Base-by-base conservation (phyloP, 2,329 filamentous ascomycete species). In the Arthroderma sp. region DNA sequence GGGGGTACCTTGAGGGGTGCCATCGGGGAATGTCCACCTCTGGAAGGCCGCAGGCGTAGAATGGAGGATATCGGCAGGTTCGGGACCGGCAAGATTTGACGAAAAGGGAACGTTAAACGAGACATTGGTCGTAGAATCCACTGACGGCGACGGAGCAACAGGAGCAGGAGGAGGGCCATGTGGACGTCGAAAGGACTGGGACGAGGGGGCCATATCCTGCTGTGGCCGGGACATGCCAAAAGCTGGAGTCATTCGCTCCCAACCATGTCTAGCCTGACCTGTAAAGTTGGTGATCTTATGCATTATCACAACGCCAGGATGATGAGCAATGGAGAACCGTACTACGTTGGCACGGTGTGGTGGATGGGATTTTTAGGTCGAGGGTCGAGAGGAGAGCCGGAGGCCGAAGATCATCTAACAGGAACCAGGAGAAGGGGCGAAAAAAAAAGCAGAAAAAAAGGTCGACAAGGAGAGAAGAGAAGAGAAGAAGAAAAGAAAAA, bases 101-200 rank as follows among this genome's bases (percentile, higher is more conserved):
- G 87, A 81, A 67, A 96, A 95, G 49, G 91, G 91, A 40, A 98
- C 83, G 62, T 95, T 96, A 79, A 98, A 96, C 52, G 86, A 89
- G 63, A 94, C 82, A 65, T 93, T 86, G 65, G 96, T 85, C 53
- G 79, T 80, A 43, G 81, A 73, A 59, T 81, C 75, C 50, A 81
- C 72, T 52, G 82, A 80, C 47, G 82, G 78, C 53, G 83, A 80
- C 7, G 40, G 27, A 36, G 40, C 22, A 59, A 81, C 74, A 50
- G 81, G 72, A 52, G 81, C 80, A 47, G 81, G 78, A 53, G 82
- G 80, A 59, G 72, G 61, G 50, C 75, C 62, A 38, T 59, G 60
- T 57, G 73, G 57, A 60, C 72, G 61, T 52, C 77, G 75, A 64
- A 78, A 78, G 57, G 74, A 64, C 48, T 71, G 66, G 52, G 71